A percentile compares a stretch with the other conserved stretches of the same genome.
Conservation (phyloP, 192 early-diverging fungal genomes). For the Coemansia sp. region DNA sequence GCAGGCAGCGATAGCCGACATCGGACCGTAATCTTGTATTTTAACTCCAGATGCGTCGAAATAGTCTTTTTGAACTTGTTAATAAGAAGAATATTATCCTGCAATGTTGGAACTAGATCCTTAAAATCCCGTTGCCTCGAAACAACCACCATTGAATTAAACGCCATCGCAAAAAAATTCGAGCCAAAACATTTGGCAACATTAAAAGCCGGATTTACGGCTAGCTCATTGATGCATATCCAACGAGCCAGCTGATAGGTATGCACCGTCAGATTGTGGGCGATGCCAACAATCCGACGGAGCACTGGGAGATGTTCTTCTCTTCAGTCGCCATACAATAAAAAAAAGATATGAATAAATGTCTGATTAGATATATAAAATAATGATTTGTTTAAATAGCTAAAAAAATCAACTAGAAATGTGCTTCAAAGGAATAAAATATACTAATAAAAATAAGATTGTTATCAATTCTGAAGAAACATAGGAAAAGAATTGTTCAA, state of each 20-base stretch:
- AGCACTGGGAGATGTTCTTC: background rate
- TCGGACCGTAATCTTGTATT: background rate
- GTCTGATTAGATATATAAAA: too few relatives aligned
- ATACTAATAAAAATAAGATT: too few relatives aligned
- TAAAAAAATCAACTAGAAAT: too few relatives aligned
- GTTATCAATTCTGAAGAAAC: too few relatives aligned
- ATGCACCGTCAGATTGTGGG: slow-evolving; percentile 4
- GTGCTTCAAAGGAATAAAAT: too few relatives aligned
- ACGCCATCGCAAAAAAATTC: background rate
- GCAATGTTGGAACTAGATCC: background rate
- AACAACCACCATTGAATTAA: background rate
- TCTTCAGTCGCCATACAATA: too few relatives aligned
- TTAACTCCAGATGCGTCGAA: too few relatives aligned
- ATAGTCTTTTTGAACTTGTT: background rate
- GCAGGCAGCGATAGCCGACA: slow-evolving; percentile 5
- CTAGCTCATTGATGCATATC: slow-evolving; percentile 6
- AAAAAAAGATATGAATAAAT: too few relatives aligned
- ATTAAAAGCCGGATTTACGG: background rate
- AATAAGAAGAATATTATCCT: background rate
- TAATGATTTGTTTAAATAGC: too few relatives aligned
- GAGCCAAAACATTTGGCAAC: background rate
- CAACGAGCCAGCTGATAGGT: slow-evolving; percentile 8
- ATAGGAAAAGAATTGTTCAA: too few relatives aligned
- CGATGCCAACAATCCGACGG: background rate
- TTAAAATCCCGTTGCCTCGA: too few relatives aligned